Percentiles rank a stretch among this genome's conserved stretches.
Conservation (phyloP, 2,329 filamentous ascomycete species). For the Talaromyces sp. region DNA sequence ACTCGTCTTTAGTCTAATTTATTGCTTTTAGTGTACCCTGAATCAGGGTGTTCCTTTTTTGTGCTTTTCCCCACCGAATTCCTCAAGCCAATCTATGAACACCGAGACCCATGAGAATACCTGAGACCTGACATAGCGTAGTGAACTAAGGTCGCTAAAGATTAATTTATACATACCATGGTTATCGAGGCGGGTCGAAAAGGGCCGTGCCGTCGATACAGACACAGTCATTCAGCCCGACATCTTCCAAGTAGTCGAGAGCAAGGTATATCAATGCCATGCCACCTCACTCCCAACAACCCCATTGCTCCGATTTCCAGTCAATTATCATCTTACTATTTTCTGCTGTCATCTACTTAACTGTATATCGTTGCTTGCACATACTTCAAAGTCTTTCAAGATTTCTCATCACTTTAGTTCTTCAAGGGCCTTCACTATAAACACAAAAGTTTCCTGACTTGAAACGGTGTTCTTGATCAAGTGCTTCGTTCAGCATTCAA, state of each 20-base stretch:
- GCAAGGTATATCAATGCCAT: slow-evolving; percentile 12
- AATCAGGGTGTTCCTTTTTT: neutral
- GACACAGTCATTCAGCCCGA: no score
- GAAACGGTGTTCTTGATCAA: neutral
- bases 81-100: neutral
- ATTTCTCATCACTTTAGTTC: no score
- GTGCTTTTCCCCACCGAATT: neutral
- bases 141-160: neutral
- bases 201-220: neutral
- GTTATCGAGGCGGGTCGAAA: neutral
- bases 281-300: neutral
- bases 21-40: slow-evolving; percentile 11
- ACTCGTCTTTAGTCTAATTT: neutral
- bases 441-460: neutral
- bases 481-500: neutral
- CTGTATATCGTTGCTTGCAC: neutral
- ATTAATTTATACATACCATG: neutral
- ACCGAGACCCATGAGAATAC: neutral
- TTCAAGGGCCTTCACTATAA: neutral
- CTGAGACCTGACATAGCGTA: neutral
- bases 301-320: neutral
- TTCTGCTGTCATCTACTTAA: neutral
- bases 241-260: no score
- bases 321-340: neutral
- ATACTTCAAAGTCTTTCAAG: neutral